Evolutionary conservation across 176 grass and related monocot species (phyloP).

Genomic region (Rhynchospora breviuscula): DNA sequence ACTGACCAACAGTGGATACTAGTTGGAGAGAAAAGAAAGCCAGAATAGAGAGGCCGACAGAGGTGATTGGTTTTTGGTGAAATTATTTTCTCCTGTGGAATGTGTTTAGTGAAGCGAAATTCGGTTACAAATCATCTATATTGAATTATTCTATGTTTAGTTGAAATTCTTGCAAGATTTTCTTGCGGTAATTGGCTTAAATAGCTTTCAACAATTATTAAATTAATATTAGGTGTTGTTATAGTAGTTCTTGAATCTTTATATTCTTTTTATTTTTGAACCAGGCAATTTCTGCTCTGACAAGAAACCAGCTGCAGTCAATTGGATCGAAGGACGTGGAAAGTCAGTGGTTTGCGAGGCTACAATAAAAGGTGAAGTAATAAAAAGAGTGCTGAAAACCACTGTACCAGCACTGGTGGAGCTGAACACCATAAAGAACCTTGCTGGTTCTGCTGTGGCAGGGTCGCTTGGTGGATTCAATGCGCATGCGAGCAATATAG

Average conservation of each 20-base stretch:
- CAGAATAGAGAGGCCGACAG: not conserved
- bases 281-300: constrained; percentile 78
- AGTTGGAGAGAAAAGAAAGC: not conserved
- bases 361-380: constrained; percentile 46
- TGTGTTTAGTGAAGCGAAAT: not conserved
- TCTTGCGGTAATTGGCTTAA: not conserved
- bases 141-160: not conserved
- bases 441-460: constrained; percentile 68
- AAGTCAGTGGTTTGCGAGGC: constrained; percentile 85
- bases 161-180: not conserved
- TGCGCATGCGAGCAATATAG: constrained; percentile 82
- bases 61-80: not conserved
- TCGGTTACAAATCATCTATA: not conserved
- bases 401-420: constrained; percentile 55
- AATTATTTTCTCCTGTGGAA: not conserved
- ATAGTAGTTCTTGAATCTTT: not conserved
- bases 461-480: constrained; percentile 72
- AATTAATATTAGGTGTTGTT: not conserved
- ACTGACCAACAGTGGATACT: not conserved
- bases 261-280: not conserved
- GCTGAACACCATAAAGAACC: constrained; percentile 69
- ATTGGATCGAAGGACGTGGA: constrained; percentile 76
- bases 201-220: not conserved
- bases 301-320: constrained; percentile 72
- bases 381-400: constrained; percentile 56